These are phyloP conservation scores for Ostreobium quekettii DNA, from an alignment of 139 green algal genomes.

Conservation along the genomic window DNA sequence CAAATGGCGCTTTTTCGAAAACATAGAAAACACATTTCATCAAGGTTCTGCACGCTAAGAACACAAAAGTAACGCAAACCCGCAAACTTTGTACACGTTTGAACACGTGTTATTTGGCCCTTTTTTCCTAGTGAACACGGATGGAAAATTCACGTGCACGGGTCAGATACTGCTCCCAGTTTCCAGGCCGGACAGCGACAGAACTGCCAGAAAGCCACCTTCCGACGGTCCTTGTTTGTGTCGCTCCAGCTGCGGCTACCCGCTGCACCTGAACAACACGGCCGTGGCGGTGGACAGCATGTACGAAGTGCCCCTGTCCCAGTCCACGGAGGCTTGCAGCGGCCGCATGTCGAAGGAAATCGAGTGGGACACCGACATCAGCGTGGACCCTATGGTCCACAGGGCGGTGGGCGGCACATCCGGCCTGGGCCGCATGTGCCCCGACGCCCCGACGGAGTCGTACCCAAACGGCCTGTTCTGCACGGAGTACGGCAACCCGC, in stretches of 20 bases:
- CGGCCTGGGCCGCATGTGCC: not conserved
- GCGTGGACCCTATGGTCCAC: not conserved
- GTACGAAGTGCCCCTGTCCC: constrained; percentile 20
- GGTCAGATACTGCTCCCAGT: too few relatives aligned
- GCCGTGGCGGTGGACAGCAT: not conserved
- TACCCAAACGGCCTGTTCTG: constrained; percentile 28
- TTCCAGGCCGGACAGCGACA: too few relatives aligned
- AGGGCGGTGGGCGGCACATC: not conserved
- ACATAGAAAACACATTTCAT: too few relatives aligned
- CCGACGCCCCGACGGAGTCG: not conserved
- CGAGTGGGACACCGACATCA: constrained; percentile 15
- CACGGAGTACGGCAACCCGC: constrained; percentile 39
- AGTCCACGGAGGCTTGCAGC: constrained; percentile 22
- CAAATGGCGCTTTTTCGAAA: too few relatives aligned
- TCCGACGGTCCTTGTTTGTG: too few relatives aligned
- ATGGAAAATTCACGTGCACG: too few relatives aligned
- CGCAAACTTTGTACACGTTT: too few relatives aligned
- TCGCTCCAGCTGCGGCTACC: constrained; percentile 8
- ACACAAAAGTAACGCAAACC: too few relatives aligned
- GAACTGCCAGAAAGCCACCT: too few relatives aligned
- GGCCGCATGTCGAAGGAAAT: constrained; percentile 21
- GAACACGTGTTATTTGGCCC: too few relatives aligned
- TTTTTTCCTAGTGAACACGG: too few relatives aligned
- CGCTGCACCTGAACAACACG: not conserved
- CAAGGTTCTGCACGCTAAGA: too few relatives aligned